These are phyloP conservation scores for Xylaria curta DNA, from an alignment of 495 filamentous ascomycete species.

Conservation along the genomic window DNA sequence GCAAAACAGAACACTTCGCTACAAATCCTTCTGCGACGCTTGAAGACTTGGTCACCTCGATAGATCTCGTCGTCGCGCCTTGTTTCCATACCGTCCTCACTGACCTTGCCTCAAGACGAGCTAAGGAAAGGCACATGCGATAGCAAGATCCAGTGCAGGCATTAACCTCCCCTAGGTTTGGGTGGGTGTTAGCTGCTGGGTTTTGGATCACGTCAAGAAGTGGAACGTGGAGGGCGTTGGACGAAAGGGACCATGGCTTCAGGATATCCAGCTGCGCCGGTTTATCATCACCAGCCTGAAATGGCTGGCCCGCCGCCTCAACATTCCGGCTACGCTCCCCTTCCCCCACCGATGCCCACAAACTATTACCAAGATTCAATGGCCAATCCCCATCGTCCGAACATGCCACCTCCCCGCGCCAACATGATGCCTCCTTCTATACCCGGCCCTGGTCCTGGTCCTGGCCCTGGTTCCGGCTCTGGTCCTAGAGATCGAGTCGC, in stretches of 20 bases:
- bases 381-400: slow-evolving; percentile 41
- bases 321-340: slow-evolving; percentile 40
- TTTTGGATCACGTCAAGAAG: slow-evolving; percentile 21
- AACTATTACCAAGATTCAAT: slow-evolving; percentile 41
- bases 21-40: background rate
- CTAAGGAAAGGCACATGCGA: slow-evolving; percentile 14
- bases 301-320: slow-evolving; percentile 40
- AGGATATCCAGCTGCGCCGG: slow-evolving; percentile 43
- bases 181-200: slow-evolving; percentile 13
- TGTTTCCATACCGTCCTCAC: background rate
- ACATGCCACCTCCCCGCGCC: slow-evolving; percentile 42
- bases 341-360: slow-evolving; percentile 41
- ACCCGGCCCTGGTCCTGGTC: slow-evolving; percentile 37
- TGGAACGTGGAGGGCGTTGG: slow-evolving; percentile 16
- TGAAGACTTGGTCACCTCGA: background rate
- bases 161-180: slow-evolving; percentile 6
- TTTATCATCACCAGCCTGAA: slow-evolving; percentile 40
- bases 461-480: slow-evolving; percentile 30
- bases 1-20: background rate
- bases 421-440: slow-evolving; percentile 43
- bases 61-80: background rate
- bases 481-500: slow-evolving; percentile 22
- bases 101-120: background rate
- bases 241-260: slow-evolving; percentile 38
- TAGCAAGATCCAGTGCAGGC: slow-evolving; percentile 11